These are phyloP conservation scores for Didymella pomorum DNA, from an alignment of 2,329 filamentous ascomycete species.

Conservation along the genomic window DNA sequence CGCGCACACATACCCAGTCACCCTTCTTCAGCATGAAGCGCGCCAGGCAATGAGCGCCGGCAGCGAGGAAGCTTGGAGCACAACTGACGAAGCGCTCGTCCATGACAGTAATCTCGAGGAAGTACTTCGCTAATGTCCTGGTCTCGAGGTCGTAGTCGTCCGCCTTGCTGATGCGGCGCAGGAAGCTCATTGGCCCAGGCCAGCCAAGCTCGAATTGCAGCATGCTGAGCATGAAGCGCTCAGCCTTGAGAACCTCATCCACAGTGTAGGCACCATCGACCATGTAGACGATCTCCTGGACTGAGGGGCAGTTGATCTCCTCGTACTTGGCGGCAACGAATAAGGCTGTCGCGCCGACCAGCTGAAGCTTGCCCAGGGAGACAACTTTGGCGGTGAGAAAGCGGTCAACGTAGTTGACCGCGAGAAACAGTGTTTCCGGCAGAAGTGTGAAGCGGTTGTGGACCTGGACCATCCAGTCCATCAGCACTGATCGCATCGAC, in stretches of 20 bases:
- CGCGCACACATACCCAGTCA: slow-evolving; percentile 75
- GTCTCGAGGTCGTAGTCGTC: slow-evolving; percentile 98
- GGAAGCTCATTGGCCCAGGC: slow-evolving; percentile 99
- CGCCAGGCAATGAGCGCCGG: slow-evolving; percentile 90
- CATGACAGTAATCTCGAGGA: slow-evolving; percentile 96
- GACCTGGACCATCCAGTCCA: slow-evolving; percentile 98
- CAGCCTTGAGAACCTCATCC: slow-evolving; percentile 95
- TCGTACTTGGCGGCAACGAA: slow-evolving; percentile 98
- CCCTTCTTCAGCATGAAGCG: slow-evolving; percentile 90
- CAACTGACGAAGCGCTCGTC: slow-evolving; percentile 95
- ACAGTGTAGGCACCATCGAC: slow-evolving; percentile 88
- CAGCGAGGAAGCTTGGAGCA: slow-evolving; percentile 87
- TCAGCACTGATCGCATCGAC: slow-evolving; percentile 96
- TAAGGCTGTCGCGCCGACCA: slow-evolving; percentile 94
- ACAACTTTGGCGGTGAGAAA: slow-evolving; percentile 96
- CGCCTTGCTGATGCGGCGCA: slow-evolving; percentile 95
- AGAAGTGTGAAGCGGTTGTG: slow-evolving; percentile 90
- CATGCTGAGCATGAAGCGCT: slow-evolving; percentile 98
- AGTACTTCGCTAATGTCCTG: slow-evolving; percentile 95
- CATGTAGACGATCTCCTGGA: slow-evolving; percentile 98
- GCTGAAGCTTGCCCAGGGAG: slow-evolving; percentile 91
- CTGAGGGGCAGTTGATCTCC: slow-evolving; percentile 96
- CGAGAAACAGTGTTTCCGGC: slow-evolving; percentile 93
- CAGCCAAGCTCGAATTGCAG: slow-evolving; percentile 94
- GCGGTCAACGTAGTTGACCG: slow-evolving; percentile 96